Evolutionary conservation across 257 asterid species (phyloP), one percentile per base, ranked within the genome.

Genomic region (Plantago ovata): DNA sequence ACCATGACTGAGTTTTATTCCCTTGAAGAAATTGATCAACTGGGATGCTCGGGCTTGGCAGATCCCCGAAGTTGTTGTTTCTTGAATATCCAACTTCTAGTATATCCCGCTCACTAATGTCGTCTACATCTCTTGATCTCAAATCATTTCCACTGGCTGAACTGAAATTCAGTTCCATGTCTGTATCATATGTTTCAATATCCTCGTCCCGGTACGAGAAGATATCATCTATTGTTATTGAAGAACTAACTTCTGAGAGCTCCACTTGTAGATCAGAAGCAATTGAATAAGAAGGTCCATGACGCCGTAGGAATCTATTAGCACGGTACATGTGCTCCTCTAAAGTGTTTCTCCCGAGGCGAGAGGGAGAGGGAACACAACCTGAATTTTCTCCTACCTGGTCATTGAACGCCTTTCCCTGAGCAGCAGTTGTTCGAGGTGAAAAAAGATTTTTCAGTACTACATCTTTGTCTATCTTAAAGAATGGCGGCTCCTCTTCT

Each of bases 241-340:
- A 83, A 2, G 92, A 89, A 56, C 95, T 75, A 15, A 89, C 46
- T 57, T 93, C 94, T 9, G 95, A 82, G 48, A 79, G 81, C 79
- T 93, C 97, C 28, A 93, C 99, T 64, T 89, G 95, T 81, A 93
- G 45, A 62, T 86, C 99, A 8, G 99, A 93, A 62, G 91, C 95
- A 33, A 86, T 77, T n/a, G 97, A 93, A 43, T 70, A 65, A 49
- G 84, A 58, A 36, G 81, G 76, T 10, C 71, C 33, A 61, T 75
- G 96, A n/a, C 23, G 73, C 19, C 32, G 63, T 24, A 48, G 45
- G 2, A 63, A 48, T 47, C 18, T 70, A 28, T 78, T 69, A 8
- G 76, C 62, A 43, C 68, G 75, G 45, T 49, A 63, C 23, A 68
- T 48, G 22, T 57, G 70, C 13, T 73, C 84, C 36, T 77, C 75